Conservation (phyloP, 805 yeast genomes). For the Cyberlindnera xylosilytica region DNA sequence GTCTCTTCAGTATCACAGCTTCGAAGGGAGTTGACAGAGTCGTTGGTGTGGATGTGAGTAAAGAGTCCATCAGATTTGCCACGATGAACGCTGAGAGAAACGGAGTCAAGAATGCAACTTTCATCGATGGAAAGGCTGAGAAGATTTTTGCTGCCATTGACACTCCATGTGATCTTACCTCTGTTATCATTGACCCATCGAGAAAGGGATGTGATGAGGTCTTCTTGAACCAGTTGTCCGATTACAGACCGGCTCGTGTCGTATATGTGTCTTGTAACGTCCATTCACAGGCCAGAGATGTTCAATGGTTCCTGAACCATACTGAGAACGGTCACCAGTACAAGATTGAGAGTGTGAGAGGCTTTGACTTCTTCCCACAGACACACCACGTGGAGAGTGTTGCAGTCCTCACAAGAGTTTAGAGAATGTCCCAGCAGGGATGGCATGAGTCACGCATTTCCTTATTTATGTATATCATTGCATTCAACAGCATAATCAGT, state of each 20-base stretch:
- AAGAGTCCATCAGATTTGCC: constrained; percentile 89
- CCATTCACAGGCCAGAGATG: constrained; percentile 94
- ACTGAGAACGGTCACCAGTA: constrained; percentile 62
- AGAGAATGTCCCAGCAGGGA: not conserved
- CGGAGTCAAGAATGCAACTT: constrained; percentile 71
- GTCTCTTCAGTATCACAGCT: constrained; percentile 86
- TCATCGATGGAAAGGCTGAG: constrained; percentile 91
- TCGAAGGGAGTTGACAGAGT: constrained; percentile 78
- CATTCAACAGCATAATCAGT: too few relatives aligned
- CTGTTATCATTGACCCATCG: constrained; percentile 94
- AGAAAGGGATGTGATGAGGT: constrained; percentile 94
- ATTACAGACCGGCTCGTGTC: constrained; percentile 76
- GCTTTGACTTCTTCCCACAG: constrained; percentile 96
- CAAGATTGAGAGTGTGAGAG: constrained; percentile 77
- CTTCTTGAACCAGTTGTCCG: constrained; percentile 81
- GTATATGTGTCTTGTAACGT: constrained; percentile 98
- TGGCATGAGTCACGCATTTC: not conserved
- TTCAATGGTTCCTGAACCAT: constrained; percentile 73
- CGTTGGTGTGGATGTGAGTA: constrained; percentile 91
- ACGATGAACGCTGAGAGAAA: constrained; percentile 74
- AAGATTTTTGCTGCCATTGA: constrained; percentile 76
- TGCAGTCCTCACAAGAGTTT: constrained; percentile 56
- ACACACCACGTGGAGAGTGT: constrained; percentile 91
- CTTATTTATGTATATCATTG: not conserved
- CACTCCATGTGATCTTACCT: constrained; percentile 71